Percentiles rank a stretch among this genome's conserved stretches.
These are phyloP conservation scores for Trichosanthes truncata DNA, from an alignment of 306 rosid genomes.

Conservation along the genomic window DNA sequence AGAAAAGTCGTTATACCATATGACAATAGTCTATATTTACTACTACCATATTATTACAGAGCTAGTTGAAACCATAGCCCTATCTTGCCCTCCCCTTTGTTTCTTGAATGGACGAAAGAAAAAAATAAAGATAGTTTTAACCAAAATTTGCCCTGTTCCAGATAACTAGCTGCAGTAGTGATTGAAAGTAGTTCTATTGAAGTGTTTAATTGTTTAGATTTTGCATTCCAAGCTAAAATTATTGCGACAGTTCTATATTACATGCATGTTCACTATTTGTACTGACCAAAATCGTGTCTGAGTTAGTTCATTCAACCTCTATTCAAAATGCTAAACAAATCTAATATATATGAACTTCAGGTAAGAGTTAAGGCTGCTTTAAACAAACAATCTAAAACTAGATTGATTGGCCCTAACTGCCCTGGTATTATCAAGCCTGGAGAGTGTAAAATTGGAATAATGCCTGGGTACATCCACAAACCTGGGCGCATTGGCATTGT, in stretches of 20 bases:
- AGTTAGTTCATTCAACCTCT: not conserved
- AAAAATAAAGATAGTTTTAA: not conserved
- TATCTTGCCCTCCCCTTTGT: not conserved
- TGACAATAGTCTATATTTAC: not conserved
- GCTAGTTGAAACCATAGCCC: not conserved
- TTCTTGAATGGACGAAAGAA: not conserved
- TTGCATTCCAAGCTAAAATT: not conserved
- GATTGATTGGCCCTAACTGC: slow-evolving; percentile 96
- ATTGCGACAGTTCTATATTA: not conserved
- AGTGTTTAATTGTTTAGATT: not conserved
- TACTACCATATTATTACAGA: not conserved
- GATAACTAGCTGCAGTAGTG: not conserved
- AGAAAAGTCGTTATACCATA: not conserved
- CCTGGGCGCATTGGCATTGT: slow-evolving; percentile 98
- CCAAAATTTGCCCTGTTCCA: not conserved
- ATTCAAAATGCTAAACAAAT: not conserved
- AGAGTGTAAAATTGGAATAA: slow-evolving; percentile 98
- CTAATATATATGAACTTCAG: slow-evolving; percentile 29
- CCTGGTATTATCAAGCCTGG: slow-evolving; percentile 99
- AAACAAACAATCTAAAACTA: slow-evolving; percentile 76
- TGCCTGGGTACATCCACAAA: slow-evolving; percentile 98
- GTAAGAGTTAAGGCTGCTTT: slow-evolving; percentile 92
- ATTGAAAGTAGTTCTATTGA: not conserved
- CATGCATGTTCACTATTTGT: not conserved
- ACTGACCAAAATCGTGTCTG: not conserved